phyloP scores from a whole-genome alignment of 2,329 filamentous ascomycete genomes.

The Cladorrhinum sp. region DNA sequence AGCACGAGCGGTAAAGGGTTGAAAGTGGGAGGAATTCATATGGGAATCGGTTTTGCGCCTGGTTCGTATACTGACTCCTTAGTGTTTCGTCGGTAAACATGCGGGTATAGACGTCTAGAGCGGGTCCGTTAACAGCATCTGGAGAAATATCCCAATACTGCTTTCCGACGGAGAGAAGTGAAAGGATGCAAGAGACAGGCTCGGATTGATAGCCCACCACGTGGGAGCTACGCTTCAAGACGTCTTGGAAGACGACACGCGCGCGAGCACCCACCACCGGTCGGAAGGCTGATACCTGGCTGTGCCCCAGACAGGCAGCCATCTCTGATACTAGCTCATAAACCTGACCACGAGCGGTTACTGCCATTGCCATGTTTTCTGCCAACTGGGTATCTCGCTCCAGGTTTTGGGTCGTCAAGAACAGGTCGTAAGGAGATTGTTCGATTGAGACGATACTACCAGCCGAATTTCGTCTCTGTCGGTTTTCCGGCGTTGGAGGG shows the following conservation, averaged over 20 bases:
- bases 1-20: slow-evolving; percentile 65
- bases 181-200: slow-evolving; percentile 63
- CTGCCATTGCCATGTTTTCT: slow-evolving; percentile 48
- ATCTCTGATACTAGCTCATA: slow-evolving; percentile 54
- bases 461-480: slow-evolving; percentile 55
- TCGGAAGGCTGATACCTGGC: slow-evolving; percentile 47
- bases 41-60: slow-evolving; percentile 75
- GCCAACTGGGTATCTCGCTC: slow-evolving; percentile 52
- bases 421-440: slow-evolving; percentile 56
- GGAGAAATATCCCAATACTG: slow-evolving; percentile 53
- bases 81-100: slow-evolving; percentile 56
- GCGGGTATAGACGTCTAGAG: slow-evolving; percentile 35
- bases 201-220: slow-evolving; percentile 71
- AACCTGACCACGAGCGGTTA: slow-evolving; percentile 49
- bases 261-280: slow-evolving; percentile 59
- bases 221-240: slow-evolving; percentile 64
- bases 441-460: slow-evolving; percentile 62
- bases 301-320: slow-evolving; percentile 45
- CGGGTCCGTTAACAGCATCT: slow-evolving; percentile 36
- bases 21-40: slow-evolving; percentile 81
- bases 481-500: slow-evolving; percentile 18
- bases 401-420: slow-evolving; percentile 48
- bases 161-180: slow-evolving; percentile 56
- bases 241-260: slow-evolving; percentile 63
- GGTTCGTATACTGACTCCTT: slow-evolving; percentile 58